Evolutionary conservation across 1,139 yeast genomes (phyloP).

Genomic region (Saccharomycopsis hybrid): DNA sequence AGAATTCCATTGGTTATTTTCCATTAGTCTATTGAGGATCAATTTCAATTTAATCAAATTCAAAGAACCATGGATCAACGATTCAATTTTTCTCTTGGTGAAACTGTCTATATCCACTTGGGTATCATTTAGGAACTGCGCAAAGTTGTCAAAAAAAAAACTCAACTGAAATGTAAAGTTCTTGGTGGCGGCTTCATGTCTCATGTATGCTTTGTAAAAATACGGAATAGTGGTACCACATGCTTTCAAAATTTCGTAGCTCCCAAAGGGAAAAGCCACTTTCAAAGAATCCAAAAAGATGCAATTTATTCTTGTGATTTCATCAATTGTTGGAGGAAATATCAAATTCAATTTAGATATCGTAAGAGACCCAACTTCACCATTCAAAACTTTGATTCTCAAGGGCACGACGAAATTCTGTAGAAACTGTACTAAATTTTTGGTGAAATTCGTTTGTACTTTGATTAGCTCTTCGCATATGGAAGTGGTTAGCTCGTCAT

Average conservation of each 20-base stretch:
- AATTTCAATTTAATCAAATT: conserved; percentile 67
- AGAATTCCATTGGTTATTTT: conserved; percentile 21
- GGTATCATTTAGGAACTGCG: conserved; percentile 18
- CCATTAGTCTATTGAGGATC: conserved; percentile 52
- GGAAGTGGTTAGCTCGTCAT: conserved; percentile 34
- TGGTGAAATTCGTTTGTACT: conserved; percentile 70
- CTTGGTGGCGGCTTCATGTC: conserved; percentile 88
- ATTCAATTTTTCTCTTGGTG: conserved; percentile 56
- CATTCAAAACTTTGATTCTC: conserved; percentile 60
- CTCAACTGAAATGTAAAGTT: conserved; percentile 39
- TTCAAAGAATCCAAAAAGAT: conserved; percentile 70
- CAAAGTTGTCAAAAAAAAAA: conserved; percentile 29
- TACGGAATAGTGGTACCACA: conserved; percentile 79
- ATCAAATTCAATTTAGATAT: conserved; percentile 65
- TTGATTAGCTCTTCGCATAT: conserved; percentile 61
- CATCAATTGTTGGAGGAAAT: conserved; percentile 94
- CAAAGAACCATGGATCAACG: conserved; percentile 62
- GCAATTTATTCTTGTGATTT: conserved; percentile 81
- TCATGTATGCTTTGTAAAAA: conserved; percentile 83
- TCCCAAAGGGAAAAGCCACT: conserved; percentile 60
- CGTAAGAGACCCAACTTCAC: conserved; percentile 42
- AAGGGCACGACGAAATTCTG: conserved; percentile 77
- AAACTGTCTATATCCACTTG: conserved; percentile 29
- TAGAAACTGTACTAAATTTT: conserved; percentile 61
- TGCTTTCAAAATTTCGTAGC: conserved; percentile 69